Conservation (phyloP, 2,329 filamentous ascomycete genomes). For the Emericellopsis cladophorae region DNA sequence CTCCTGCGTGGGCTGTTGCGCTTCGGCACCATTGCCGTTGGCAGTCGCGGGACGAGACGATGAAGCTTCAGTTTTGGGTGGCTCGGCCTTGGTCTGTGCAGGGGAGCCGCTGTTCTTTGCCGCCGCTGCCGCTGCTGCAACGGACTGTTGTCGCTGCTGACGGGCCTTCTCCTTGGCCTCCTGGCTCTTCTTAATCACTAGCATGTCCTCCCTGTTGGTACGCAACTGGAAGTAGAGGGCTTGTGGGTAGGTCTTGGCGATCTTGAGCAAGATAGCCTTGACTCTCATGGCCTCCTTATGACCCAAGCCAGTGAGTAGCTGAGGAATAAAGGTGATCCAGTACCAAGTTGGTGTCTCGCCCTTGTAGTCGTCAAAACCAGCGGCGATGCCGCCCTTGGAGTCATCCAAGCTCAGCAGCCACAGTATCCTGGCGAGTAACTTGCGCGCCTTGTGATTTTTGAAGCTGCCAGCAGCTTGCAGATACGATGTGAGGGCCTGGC, state of each 20-base stretch:
- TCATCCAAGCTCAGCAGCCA: conserved; percentile 95
- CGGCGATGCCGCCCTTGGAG: conserved; percentile 66
- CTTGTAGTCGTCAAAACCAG: conserved; percentile 91
- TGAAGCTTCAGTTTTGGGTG: conserved; percentile 21
- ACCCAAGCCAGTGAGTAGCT: conserved; percentile 81
- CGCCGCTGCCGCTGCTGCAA: conserved; percentile 21
- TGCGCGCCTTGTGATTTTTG: conserved; percentile 93
- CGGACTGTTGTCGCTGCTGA: conserved; percentile 30
- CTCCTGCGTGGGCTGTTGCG: conserved; percentile 30
- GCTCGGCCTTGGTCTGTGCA: conserved; percentile 36
- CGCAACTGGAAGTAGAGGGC: conserved; percentile 90
- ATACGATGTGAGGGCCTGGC: conserved; percentile 90
- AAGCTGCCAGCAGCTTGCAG: conserved; percentile 91
- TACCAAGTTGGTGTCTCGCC: conserved; percentile 98
- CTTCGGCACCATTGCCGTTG: conserved; percentile 33
- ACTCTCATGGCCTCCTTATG: conserved; percentile 85
- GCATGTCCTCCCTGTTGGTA: conserved; percentile 89
- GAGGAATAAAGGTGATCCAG: conserved; percentile 98
- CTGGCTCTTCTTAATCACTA: conserved; percentile 79
- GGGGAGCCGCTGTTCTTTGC: conserved; percentile 32
- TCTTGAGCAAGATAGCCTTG: conserved; percentile 76
- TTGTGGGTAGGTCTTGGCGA: conserved; percentile 92
- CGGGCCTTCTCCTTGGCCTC: conserved; percentile 57
- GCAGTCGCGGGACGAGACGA: conserved; percentile 37
- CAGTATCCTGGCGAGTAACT: conserved; percentile 81